Evolutionary conservation across 2,329 filamentous ascomycete genomes (phyloP).

Genomic region (Fusarium lyarnte): DNA sequence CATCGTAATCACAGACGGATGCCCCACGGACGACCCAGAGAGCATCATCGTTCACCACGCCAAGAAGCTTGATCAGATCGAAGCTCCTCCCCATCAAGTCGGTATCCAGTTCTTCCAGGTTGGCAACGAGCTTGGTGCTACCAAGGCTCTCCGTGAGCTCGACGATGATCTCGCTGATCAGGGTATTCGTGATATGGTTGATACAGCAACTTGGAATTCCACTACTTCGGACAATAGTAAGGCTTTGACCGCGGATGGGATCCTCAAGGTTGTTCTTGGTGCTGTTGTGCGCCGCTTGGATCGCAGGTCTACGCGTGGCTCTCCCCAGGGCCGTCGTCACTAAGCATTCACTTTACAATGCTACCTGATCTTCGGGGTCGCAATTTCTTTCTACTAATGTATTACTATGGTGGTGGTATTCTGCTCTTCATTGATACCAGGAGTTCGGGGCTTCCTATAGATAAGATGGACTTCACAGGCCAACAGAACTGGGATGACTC

Average conservation of each 20-base stretch:
- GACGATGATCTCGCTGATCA: conserved; percentile 74
- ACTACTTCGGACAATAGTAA: conserved; percentile 51
- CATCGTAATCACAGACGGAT: conserved; percentile 93
- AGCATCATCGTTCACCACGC: conserved; percentile 73
- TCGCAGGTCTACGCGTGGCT: conserved; percentile 34
- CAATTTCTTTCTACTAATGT: background rate
- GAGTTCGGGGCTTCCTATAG: conserved; percentile 6
- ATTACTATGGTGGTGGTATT: background rate
- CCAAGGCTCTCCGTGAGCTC: conserved; percentile 72
- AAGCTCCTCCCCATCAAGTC: conserved; percentile 82
- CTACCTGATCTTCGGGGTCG: background rate
- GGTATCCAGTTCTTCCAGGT: conserved; percentile 98
- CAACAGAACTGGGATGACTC: background rate
- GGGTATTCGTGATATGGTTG: conserved; percentile 85
- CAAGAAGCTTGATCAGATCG: conserved; percentile 72
- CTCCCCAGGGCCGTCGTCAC: conserved; percentile 13
- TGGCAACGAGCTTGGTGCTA: conserved; percentile 74
- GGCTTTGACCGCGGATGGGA: conserved; percentile 71
- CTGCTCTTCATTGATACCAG: conserved; percentile 21
- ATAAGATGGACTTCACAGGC: background rate
- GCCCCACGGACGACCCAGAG: conserved; percentile 81
- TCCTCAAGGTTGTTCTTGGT: conserved; percentile 86
- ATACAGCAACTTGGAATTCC: conserved; percentile 81
- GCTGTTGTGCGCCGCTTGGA: conserved; percentile 68
- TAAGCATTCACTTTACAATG: background rate